Base-by-base conservation (phyloP, 2,329 filamentous ascomycete genomes). In the Neopestalotiopsis sp. region DNA sequence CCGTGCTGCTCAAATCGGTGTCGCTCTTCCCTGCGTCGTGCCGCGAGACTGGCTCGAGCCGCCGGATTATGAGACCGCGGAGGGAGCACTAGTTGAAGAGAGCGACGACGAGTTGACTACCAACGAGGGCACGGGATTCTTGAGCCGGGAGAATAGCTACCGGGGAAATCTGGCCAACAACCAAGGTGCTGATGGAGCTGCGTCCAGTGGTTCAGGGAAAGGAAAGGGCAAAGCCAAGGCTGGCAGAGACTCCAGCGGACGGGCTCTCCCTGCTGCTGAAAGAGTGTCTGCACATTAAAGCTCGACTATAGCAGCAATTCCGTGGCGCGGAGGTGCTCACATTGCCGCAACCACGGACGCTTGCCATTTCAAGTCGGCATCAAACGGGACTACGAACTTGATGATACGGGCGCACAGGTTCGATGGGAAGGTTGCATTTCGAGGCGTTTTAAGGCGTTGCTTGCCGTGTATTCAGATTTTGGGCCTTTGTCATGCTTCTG, bases 21-120 rank as follows among this genome's bases (percentile, higher is more conserved):
- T 95, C 65, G 92, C 92, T 13, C 80, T 97, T 45, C 94, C 94
- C 14, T 97, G 94, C 78, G 87, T 97, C 24, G 93, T 97, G 61
- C 94, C 94, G 13, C 87, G 87, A 70, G 93, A 95, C 76, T 96
- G 93, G 93, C 89, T 96, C 71, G 88, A 91, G 61, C 91, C 93
- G 64, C 93, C 93, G 1, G 93, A 94, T 74, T 91, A 89, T 76
- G 91, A 93, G 70, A 90, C 88, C 17, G 90, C 89, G 42, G 91
- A 94, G 70, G 92, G 91, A 70, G 91, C 90, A 76, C 83, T 93
- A 69, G 79, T 94, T 67, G 88, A 90, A 49, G 59, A 62, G 10
- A 86, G 86, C 66, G 79, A 80, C 38, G 78, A 80, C 12, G 84
- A 86, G 70, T 61, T 72, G 5, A 40, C 74, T 49, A 73, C 71